Evolutionary conservation across 2,329 filamentous ascomycete species (phyloP), one percentile per base, ranked within the genome.

Genomic region (Alternaria sp.): DNA sequence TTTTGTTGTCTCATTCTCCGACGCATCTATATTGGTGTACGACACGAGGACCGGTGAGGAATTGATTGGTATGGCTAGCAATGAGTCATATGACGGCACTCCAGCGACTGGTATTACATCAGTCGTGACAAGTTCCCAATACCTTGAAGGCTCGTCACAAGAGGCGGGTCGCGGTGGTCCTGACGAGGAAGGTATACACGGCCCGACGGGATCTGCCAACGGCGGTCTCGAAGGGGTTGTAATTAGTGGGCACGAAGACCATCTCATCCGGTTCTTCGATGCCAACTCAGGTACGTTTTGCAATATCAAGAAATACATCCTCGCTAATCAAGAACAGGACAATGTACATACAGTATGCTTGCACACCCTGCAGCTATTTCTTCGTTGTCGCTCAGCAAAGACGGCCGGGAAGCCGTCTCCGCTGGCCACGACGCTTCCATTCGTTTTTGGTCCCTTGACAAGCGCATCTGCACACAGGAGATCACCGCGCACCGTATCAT

Each of bases 271-370:
- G 70, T 97, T 99, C 85, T 99, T 97, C 79, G 96, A 99, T 84
- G 96, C 96, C 67, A 98, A 99, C 78, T 97, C 93, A 82, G 96
- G 96, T 98, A 91, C 81, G 92, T 88, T 45, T 13, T 13, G n/a
- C 46, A 17, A 45, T 11, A 44, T 52, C 46, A 54, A 13, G 17
- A 17, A 45, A 65, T 51, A 70, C 51, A n/a, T 6, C 40, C n/a
- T 5, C 23, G 3, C 62, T 67, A 57, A 67, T 32, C 19, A 2
- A 23, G 17, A 55, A 17, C 69, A 98, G 96, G 96, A 61, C 96
- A 99, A 93, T 97, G 94, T 83, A 98, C 96, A 67, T 99, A 99
- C 82, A 96, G 92, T 75, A 99, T 99, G 96, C 89, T 98, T 63
- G 96, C 96, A 6, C 96, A 99, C 73, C 93, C 96, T 1, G 91